Evolutionary conservation across 371 early-diverging fungal species (phyloP), one percentile per base, ranked within the genome.

Genomic region (Smittium culicis): DNA sequence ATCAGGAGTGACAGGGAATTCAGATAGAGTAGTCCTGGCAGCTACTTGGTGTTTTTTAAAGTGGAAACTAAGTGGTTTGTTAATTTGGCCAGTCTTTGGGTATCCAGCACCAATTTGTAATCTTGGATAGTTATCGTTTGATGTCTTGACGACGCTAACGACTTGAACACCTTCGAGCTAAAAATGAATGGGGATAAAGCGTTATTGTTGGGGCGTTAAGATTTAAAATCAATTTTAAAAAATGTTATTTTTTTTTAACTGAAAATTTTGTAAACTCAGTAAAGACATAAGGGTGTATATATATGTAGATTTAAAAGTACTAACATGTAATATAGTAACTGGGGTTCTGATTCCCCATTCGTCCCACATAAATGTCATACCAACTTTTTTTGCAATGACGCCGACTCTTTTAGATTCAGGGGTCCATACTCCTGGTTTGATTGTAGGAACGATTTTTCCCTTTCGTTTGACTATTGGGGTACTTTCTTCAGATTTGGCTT

Each of bases 351-450:
- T 82, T 55, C 97, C 98, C 82, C 88, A 88, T 67, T 93, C 93
- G 75, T 92, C 91, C 93, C 93, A 97, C 70, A 93, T 78, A 33
- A 86, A 84, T 31, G 91, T 88, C 96, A 96, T 97, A 31, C 98
- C 98, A 76, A 84, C 82, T 80, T 97, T 97, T 64, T 82, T 77
- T 35, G 87, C 96, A 71, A 97, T 84, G 20, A 91, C 80, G 57
- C 98, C 98, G 0, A 70, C 67, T 11, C 77, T 73, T 61, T 59
- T 66, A 17, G 77, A 77, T 27, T 77, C 64, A 24, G 74, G 70
- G 0, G 74, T 77, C 64, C 64, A 64, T 59, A 11, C n/a, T 59
- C 60, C 32, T 59, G 60, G 60, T 11, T 14, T 32, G 5, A 59
- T 25, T 29, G 5, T 29, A 11, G 30, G 5, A 59, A 29, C 32